Evolutionary conservation across 345 rosid species (phyloP).

Genomic region (Sisymbrium irio): DNA sequence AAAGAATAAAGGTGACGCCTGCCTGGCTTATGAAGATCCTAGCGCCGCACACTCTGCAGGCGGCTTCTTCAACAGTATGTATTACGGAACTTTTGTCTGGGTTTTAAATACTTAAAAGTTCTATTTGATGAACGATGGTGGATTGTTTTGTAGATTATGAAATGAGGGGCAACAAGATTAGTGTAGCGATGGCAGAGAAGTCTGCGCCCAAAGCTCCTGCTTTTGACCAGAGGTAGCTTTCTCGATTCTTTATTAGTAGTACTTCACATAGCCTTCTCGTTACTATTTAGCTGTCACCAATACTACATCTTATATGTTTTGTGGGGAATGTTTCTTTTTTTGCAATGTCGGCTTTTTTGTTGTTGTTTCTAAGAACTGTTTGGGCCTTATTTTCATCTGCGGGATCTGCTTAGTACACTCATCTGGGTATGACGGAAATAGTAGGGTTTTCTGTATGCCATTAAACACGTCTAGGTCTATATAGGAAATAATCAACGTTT

Average conservation of each 20-base stretch:
- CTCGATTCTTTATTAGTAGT: slow-evolving; percentile 3
- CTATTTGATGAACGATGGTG: not conserved
- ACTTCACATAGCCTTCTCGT: not conserved
- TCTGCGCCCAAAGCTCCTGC: slow-evolving; percentile 66
- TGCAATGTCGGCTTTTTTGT: not conserved
- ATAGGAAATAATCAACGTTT: not conserved
- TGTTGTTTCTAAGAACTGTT: not conserved
- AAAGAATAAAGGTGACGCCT: slow-evolving; percentile 87
- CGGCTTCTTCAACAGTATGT: slow-evolving; percentile 73
- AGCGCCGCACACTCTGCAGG: slow-evolving; percentile 96
- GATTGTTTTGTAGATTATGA: slow-evolving; percentile 59
- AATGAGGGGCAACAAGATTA: slow-evolving; percentile 74
- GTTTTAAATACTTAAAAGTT: not conserved
- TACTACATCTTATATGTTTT: not conserved
- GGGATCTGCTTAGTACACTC: not conserved
- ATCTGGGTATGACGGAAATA: not conserved
- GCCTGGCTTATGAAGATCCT: slow-evolving; percentile 93
- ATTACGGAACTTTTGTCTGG: not conserved
- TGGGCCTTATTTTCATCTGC: not conserved
- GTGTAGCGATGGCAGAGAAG: slow-evolving; percentile 92
- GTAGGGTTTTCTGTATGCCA: not conserved
- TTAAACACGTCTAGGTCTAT: not conserved
- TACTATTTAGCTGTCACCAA: not conserved
- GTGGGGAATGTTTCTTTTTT: not conserved
- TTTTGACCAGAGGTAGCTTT: slow-evolving; percentile 61